Base-by-base conservation (phyloP, 768 basidiomycete species). In the Mycena rosella region DNA sequence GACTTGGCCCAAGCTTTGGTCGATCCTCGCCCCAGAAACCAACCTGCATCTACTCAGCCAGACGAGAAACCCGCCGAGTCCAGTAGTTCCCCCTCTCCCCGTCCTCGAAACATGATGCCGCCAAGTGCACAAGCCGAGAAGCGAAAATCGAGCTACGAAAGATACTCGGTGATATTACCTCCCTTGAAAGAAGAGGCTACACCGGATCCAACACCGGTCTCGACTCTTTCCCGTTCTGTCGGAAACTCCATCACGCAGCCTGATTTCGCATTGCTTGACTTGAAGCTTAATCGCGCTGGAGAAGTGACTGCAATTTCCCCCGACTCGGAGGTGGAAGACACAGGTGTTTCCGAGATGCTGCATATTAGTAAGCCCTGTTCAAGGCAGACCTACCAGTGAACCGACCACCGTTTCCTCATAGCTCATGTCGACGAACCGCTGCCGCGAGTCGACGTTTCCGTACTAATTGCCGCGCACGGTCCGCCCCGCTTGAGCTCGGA, bases 131-230 rank as follows among this genome's bases (percentile, higher is more conserved):
- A 80, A 32, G 67, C 76, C 30, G 91, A 94, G 73, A 88, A 85
- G 72, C 85, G 89, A 57, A 88, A 85, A 74, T 89, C 91, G 36
- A 92, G 85, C 69, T 88, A 87, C 70, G 91, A 92, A 64, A 87
- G 83, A 72, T 91, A 91, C 70, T 87, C 91, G 0, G 83, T 89
- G 40, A 80, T 83, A 30, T 78, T 93, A 73, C 92, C 93, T 26
- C 81, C 91, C 8, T 76, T 94, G 64, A 81, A 85, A 63, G 93
- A 94, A 77, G 93, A 89, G 74, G 83, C 80, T 53, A 91, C 91
- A 1, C 90, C 90, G 14, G 78, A 76, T 15, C 75, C 81, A 15
- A 83, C 89, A 2, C 91, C 91, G 20, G 82, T 79, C 2, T 83
- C 82, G 13, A 89, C 91, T 0, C 73, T 91, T 53, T 78, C 85